Evolutionary conservation across 768 basidiomycete species (phyloP), one percentile per base, ranked within the genome.

Genomic region (Leucocoprinus birnbaumii): DNA sequence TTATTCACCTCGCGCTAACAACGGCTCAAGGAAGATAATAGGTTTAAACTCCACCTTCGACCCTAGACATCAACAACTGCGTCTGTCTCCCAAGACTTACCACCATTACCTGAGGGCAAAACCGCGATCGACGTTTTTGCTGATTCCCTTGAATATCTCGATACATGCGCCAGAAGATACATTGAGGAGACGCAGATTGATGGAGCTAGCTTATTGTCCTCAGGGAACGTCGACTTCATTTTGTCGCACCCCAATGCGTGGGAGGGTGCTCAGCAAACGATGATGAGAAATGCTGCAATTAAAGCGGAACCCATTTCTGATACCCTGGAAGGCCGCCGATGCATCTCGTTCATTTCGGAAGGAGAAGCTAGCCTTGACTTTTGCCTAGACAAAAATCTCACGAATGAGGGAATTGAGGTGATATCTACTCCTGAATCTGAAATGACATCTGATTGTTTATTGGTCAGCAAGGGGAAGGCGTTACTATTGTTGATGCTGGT

Each of bases 201-300:
- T 57, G 80, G 83, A 0, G 53, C 19, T 3, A 63, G 64, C 13
- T 58, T 83, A 2, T 82, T 79, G 80, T 62, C 62, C 11, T 74
- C 75, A 8, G 62, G 65, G 13, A 66, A 60, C 4, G 71, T 80
- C 38, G 75, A 80, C 24, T 79, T 75, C 55, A 69, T 85, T 14
- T 69, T 85, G 19, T 75, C 76, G 2, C 83, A 85, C 56, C 84
- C 83, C 6, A 84, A 85, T 57, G 82, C 80, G 0, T 85, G 84
- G 84, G 83, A 77, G 54, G 80, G 80, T 0, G 64, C 61, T 0
- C 84, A 86, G 57, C 84, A 85, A 57, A 66, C 65, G 10, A 68
- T 75, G 58, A 79, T 85, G 69, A 74, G 83, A 4, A 62, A 63
- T 21, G 83, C 84, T 1, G 81, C 82, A 0, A 63, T 76, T 2